phyloP scores from a whole-genome alignment of 139 green algal genomes.

The Chlamydomonas schloesseri region DNA sequence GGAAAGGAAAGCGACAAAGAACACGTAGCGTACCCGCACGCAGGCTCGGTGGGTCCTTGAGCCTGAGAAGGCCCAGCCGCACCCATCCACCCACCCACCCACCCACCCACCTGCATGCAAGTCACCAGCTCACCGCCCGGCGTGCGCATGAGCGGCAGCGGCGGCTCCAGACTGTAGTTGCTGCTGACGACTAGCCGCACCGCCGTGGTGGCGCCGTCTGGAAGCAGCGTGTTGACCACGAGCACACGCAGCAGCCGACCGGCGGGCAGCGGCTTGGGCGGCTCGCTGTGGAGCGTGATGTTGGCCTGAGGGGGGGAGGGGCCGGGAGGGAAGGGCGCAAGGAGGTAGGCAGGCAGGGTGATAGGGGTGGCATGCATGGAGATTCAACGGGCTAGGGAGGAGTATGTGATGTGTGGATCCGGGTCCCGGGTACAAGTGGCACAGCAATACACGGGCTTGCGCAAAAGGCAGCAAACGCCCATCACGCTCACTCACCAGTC shows the following conservation, averaged over 20 bases:
- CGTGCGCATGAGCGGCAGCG: conserved; percentile 32
- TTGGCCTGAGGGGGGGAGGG: neutral
- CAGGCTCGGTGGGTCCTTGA: no score
- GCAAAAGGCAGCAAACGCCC: no score
- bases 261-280: conserved; percentile 1
- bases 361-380: neutral
- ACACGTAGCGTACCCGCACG: no score
- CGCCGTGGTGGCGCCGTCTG: neutral
- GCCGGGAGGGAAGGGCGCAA: neutral
- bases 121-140: neutral
- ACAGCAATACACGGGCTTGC: no score
- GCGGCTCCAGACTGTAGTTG: neutral
- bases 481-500: conserved; percentile 1
- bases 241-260: conserved; percentile 4
- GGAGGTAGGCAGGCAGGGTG: neutral
- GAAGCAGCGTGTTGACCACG: neutral
- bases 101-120: neutral
- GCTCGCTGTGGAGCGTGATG: conserved; percentile 37
- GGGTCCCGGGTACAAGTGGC: no score
- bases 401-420: no score
- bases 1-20: no score
- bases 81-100: no score
- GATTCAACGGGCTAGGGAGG: no score
- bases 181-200: conserved; percentile 24
- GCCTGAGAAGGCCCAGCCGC: no score